phyloP scores from a whole-genome alignment of 257 asterid genomes.

The Fraxinus quadrangulata region DNA sequence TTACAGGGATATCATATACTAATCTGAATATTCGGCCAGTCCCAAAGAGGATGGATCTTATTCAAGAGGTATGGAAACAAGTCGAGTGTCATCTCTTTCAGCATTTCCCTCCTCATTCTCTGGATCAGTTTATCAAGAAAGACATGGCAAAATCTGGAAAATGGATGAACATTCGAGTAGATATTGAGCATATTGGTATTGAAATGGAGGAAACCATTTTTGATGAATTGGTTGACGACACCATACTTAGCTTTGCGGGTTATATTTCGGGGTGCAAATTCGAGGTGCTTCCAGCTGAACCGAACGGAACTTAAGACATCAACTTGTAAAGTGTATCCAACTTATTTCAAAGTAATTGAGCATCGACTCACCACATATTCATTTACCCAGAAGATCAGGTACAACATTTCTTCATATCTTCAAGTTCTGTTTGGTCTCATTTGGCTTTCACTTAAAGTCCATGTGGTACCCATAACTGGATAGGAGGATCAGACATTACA shows the following conservation, averaged over 20 bases:
- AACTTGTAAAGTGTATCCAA: constrained; percentile 27
- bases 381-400: neutral
- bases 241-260: constrained; percentile 38
- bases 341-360: too few relatives aligned
- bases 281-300: constrained; percentile 12
- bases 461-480: too few relatives aligned
- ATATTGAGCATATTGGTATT: constrained; percentile 49
- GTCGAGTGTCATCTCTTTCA: constrained; percentile 58
- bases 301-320: constrained; percentile 30
- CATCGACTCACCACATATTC: neutral
- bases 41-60: constrained; percentile 82
- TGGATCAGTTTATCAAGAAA: constrained; percentile 62
- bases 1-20: constrained; percentile 30
- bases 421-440: neutral
- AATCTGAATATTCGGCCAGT: constrained; percentile 41
- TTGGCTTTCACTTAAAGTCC: too few relatives aligned
- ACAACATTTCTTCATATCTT: neutral
- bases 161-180: constrained; percentile 65
- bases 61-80: constrained; percentile 69
- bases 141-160: constrained; percentile 60
- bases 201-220: constrained; percentile 67
- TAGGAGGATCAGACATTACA: too few relatives aligned
- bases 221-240: constrained; percentile 64
- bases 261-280: constrained; percentile 27
- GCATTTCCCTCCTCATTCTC: constrained; percentile 47